Evolutionary conservation across 2,329 filamentous ascomycete species (phyloP).

Genomic region (Cladosporium sp.): DNA sequence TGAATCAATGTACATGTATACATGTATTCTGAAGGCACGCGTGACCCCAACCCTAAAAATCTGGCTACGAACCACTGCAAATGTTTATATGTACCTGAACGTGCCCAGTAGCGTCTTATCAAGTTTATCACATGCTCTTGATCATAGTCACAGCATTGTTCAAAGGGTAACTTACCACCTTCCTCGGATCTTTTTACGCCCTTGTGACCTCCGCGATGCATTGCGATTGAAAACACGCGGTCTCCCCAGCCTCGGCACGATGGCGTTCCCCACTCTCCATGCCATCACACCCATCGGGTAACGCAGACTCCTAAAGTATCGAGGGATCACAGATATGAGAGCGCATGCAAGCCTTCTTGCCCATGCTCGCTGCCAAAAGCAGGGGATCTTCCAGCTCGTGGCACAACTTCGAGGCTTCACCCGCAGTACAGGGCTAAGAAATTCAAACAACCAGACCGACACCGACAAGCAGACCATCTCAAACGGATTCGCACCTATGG

Average conservation of each 20-base stretch:
- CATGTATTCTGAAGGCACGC: not conserved
- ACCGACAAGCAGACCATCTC: slow-evolving; percentile 21
- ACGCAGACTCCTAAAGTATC: not conserved
- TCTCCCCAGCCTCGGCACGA: slow-evolving; percentile 9
- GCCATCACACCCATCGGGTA: slow-evolving; percentile 11
- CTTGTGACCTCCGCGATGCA: too few relatives aligned
- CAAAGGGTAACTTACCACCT: too few relatives aligned
- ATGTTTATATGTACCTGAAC: not conserved
- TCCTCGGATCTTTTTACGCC: too few relatives aligned
- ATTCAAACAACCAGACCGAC: not conserved
- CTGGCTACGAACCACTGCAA: not conserved
- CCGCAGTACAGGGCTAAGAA: not conserved
- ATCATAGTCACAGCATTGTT: not conserved
- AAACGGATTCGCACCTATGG: slow-evolving; percentile 23
- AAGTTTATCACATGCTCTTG: not conserved
- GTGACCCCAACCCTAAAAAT: not conserved
- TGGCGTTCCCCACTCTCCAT: slow-evolving; percentile 1
- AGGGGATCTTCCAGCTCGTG: not conserved
- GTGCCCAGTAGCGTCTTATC: not conserved
- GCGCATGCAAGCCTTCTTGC: not conserved
- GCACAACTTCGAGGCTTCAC: not conserved
- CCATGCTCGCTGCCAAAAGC: not conserved
- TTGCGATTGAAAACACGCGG: too few relatives aligned
- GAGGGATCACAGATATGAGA: slow-evolving; percentile 7
- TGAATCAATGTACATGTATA: not conserved